Base-by-base conservation (phyloP, 495 filamentous ascomycete species). In the Aspergillus asperescens region DNA sequence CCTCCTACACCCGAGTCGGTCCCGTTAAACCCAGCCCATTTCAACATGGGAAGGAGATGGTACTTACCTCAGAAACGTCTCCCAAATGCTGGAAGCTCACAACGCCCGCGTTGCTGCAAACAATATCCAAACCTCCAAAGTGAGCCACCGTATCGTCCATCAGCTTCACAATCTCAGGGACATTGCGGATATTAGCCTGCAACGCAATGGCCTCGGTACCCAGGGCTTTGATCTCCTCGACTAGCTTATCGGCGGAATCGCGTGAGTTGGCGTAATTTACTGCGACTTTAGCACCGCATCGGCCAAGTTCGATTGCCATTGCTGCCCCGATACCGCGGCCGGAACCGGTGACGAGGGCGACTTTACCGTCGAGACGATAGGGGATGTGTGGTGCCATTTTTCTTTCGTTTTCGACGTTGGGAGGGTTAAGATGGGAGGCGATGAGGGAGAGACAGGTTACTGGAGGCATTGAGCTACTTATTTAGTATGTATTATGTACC, bases 71-170 rank as follows among this genome's bases (percentile, higher is more conserved):
- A 57, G 83, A 89, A 20, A 89, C 77, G 45, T 90, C 85, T 54
- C 81, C 78, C 46, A 82, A 67, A 0, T 63, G 60, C n/a, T 67
- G 66, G 52, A 77, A 77, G 35, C 63, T 65, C 56, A 75, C 72
- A 1, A 61, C 83, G 38, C 80, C 80, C 6, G 80, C 77, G 67
- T 84, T 84, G 59, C 78, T 77, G 40, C 62, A 69, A 38, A 90
- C 88, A 49, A 92, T 87, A 65, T 90, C 80, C 59, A 92, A 67
- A 47, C 78, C 77, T 48, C 86, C 86, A 52, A 88, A 90, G 34
- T 77, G 73, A 45, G 71, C 68, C 55, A 87, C 79, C 0, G 86
- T 81, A 47, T 86, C 57, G 29, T 76, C 62, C 58, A 77, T 70
- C 31, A 79, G 59, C 22, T 58, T 49, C 9, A 50, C 54, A 48